phyloP scores from a whole-genome alignment of 208 protist genomes.

The Leishmania amazonensis region DNA sequence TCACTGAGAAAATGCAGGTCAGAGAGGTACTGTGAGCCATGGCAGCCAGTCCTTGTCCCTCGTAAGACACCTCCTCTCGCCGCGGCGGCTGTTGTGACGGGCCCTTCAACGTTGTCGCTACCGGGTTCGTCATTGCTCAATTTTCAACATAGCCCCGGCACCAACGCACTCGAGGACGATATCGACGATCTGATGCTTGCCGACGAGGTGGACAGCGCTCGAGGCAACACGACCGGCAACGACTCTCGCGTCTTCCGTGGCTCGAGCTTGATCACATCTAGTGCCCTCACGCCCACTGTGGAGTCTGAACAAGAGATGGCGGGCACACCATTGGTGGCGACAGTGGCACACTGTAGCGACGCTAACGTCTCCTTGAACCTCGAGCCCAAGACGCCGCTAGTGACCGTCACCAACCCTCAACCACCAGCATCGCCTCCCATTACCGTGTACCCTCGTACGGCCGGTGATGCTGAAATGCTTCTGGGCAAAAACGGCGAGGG shows the following conservation, averaged over 20 bases:
- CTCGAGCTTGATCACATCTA: constrained; percentile 7
- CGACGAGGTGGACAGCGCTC: constrained; percentile 7
- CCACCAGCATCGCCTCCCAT: not conserved
- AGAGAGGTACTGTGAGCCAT: constrained; percentile 32
- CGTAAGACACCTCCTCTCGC: not conserved
- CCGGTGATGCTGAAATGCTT: not conserved
- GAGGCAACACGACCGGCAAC: constrained; percentile 6
- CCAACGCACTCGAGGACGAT: constrained; percentile 4
- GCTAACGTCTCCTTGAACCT: not conserved
- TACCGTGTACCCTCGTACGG: not conserved
- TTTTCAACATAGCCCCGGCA: not conserved
- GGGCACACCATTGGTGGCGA: constrained; percentile 1
- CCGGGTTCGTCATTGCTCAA: not conserved
- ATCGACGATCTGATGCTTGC: constrained; percentile 28
- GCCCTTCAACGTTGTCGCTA: not conserved
- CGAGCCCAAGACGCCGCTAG: not conserved
- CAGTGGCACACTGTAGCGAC: not conserved
- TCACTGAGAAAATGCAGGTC: not conserved
- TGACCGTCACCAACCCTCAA: constrained; percentile 2
- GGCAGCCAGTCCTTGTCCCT: constrained; percentile 28
- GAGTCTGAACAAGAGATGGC: constrained; percentile 10
- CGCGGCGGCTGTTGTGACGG: not conserved
- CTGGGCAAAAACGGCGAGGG: not conserved
- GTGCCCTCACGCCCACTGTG: constrained; percentile 5
- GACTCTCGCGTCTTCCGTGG: constrained; percentile 15